Percentiles rank a stretch among this genome's conserved stretches.
These are phyloP conservation scores for Rubia occidens DNA, from an alignment of 305 asterid genomes.

Conservation along the genomic window DNA sequence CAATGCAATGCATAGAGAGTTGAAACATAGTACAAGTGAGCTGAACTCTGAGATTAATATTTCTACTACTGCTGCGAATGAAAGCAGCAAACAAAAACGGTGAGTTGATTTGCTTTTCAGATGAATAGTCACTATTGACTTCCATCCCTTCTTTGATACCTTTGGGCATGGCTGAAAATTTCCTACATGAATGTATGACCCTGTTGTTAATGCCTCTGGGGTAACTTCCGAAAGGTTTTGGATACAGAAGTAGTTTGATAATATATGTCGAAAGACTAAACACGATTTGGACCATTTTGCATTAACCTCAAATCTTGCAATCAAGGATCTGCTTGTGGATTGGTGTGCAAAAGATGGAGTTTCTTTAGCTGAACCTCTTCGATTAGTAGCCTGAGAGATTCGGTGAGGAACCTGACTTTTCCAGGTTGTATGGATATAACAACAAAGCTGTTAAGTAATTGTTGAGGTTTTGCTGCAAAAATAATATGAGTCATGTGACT, in stretches of 20 bases:
- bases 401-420: slow-evolving; percentile 50
- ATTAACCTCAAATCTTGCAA: slow-evolving; percentile 42
- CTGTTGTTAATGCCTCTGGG: slow-evolving; percentile 66
- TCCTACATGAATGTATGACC: slow-evolving; percentile 63
- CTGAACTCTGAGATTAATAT: too few species aligned
- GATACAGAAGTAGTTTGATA: slow-evolving; percentile 71
- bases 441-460: too few species aligned
- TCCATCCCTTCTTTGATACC: too few species aligned
- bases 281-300: slow-evolving; percentile 32
- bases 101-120: too few species aligned
- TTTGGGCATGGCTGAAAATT: too few species aligned
- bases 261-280: slow-evolving; percentile 54
- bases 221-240: slow-evolving; percentile 65
- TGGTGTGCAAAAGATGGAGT: slow-evolving; percentile 40
- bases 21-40: too few species aligned
- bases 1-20: too few species aligned
- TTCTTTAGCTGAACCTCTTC: slow-evolving; percentile 47
- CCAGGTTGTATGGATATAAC: slow-evolving; percentile 15
- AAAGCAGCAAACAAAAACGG: too few species aligned
- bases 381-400: slow-evolving; percentile 59
- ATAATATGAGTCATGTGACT: too few species aligned
- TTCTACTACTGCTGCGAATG: too few species aligned
- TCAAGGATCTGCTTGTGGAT: slow-evolving; percentile 40
- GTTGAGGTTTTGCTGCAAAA: too few species aligned
- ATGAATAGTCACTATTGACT: too few species aligned